These are phyloP conservation scores for Yamadazyma olivae DNA, from an alignment of 805 yeast species.

Conservation along the genomic window DNA sequence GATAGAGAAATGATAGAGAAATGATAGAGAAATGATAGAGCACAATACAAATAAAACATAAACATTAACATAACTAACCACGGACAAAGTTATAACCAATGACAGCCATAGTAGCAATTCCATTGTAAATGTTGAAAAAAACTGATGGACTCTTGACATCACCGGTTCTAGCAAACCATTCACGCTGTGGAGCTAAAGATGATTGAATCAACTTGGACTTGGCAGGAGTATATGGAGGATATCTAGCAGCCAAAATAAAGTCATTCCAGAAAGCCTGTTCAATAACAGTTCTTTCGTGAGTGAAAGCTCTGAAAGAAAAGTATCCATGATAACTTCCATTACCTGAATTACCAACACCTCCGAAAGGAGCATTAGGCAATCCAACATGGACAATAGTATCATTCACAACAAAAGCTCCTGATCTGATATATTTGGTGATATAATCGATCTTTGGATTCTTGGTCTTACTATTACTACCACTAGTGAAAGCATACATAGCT, in stretches of 20 bases:
- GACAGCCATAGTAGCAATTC: conserved; percentile 27
- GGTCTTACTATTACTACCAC: conserved; percentile 38
- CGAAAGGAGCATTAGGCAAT: conserved; percentile 72
- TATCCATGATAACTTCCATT: conserved; percentile 79
- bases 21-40: no score
- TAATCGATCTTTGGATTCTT: conserved; percentile 43
- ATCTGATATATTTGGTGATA: conserved; percentile 54
- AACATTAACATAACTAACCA: not conserved
- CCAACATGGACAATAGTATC: conserved; percentile 74
- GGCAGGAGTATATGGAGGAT: conserved; percentile 53
- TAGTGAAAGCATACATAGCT: conserved; percentile 68
- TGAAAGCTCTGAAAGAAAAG: conserved; percentile 51
- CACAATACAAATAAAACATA: no score
- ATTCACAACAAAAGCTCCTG: conserved; percentile 70
- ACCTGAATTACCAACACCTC: conserved; percentile 88
- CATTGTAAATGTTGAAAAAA: conserved; percentile 30
- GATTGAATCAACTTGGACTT: conserved; percentile 24
- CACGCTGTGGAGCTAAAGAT: conserved; percentile 23
- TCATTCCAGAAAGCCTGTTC: conserved; percentile 68
- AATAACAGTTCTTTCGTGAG: conserved; percentile 68
- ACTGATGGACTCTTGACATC: conserved; percentile 30
- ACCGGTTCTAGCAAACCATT: conserved; percentile 38
- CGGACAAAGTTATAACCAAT: conserved; percentile 12
- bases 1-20: no score
- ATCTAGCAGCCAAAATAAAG: conserved; percentile 52